These are phyloP conservation scores for Ustilago sp. DNA, from an alignment of 1,284 basidiomycete species.

Conservation along the genomic window DNA sequence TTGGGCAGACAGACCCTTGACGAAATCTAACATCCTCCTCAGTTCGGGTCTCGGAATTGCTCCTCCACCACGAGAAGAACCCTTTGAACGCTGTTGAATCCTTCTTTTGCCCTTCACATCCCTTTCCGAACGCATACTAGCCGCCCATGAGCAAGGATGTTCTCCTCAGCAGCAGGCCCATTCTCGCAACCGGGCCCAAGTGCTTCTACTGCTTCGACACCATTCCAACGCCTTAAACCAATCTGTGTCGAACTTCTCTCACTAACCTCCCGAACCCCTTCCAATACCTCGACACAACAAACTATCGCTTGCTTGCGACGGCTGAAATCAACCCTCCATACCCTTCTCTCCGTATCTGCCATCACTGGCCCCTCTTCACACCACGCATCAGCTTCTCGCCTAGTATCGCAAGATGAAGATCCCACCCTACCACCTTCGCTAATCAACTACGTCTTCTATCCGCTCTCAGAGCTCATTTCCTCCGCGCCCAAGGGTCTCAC, in stretches of 20 bases:
- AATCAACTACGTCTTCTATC: slow-evolving; percentile 65
- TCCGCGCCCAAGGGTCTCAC: slow-evolving; percentile 32
- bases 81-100: slow-evolving; percentile 9
- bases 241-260: slow-evolving; percentile 57
- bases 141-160: slow-evolving; percentile 13
- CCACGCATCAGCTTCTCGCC: slow-evolving; percentile 10
- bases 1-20: neutral
- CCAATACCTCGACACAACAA: slow-evolving; percentile 7
- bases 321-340: slow-evolving; percentile 18
- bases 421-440: slow-evolving; percentile 40
- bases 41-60: slow-evolving; percentile 20
- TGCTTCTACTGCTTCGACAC: slow-evolving; percentile 11
- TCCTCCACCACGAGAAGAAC: slow-evolving; percentile 22
- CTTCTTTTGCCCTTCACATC: slow-evolving; percentile 4
- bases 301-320: slow-evolving; percentile 17
- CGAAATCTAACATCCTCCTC: neutral
- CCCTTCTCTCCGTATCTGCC: neutral
- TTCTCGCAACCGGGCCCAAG: slow-evolving; percentile 9
- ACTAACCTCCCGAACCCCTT: slow-evolving; percentile 13
- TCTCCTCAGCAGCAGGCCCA: slow-evolving; percentile 22
- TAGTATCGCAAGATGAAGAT: neutral
- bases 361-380: neutral
- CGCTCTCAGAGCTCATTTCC: slow-evolving; percentile 61
- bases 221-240: slow-evolving; percentile 56
- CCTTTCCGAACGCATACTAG: neutral